Evolutionary conservation across 169 alveolate species (phyloP), one percentile per base, ranked within the genome.

Genomic region (Plasmodium relictum): DNA sequence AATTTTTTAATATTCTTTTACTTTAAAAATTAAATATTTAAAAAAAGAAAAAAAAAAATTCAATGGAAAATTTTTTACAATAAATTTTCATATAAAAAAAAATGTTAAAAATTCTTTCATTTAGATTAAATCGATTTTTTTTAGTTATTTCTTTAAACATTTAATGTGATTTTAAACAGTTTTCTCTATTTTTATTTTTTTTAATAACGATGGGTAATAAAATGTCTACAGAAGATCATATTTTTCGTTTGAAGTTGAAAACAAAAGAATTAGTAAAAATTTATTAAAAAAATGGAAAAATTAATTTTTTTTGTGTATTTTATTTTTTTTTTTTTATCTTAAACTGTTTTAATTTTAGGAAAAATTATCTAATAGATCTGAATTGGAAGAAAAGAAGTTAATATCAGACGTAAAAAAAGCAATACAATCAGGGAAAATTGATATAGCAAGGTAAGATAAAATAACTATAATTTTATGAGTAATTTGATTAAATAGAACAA

Each of bases 361-460:
- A 76, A 76, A 76, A 76, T 76, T 76, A 63, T 76, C 89, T 45
- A 63, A 50, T 44, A 45, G 89, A 24, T 76, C 89, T 22, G 89
- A 76, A 62, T 18, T 76, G 48, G 89, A 76, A 76, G 89, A 76
- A 50, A 76, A 76, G 24, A 63, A 66, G 18, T 58, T 76, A 20
- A 44, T 76, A 63, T 6, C 37, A 45, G 89, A 76, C 63, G 89
- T 76, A 24, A 76, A 76, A 39, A 76, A 76, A 26, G 89, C 89
- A 12, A 76, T 76, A 76, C 89, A 76, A 68, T 74, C 89, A 24
- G 89, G 89, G 20, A 76, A 76, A 59, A 76, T 76, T 56, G 89
- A 76, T 56, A 63, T 76, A 37, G 89, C 89, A 24, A 76, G 89
- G 89, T 76, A 1, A 62, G 72, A 16, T n/a, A 41, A 41, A 76